These are phyloP conservation scores for Meira miltonrushii DNA, from an alignment of 1,284 basidiomycete species.

Conservation along the genomic window DNA sequence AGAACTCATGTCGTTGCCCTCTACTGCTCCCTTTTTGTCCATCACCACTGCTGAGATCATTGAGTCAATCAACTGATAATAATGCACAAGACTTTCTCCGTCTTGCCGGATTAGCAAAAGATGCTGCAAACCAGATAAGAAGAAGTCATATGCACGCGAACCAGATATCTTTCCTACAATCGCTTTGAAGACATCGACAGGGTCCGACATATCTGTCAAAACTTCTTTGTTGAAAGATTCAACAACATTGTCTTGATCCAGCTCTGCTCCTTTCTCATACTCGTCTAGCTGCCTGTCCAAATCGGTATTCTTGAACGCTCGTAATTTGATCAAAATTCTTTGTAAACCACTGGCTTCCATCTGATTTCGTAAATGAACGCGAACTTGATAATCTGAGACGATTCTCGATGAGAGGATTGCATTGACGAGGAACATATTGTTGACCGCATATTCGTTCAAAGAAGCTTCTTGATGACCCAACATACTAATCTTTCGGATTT, in stretches of 20 bases:
- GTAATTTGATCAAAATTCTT: conserved; percentile 69
- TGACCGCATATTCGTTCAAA: conserved; percentile 58
- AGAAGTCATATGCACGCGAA: conserved; percentile 75
- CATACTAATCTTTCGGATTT: conserved; percentile 61
- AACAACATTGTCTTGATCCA: conserved; percentile 72
- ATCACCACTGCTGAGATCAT: conserved; percentile 86
- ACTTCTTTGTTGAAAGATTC: conserved; percentile 73
- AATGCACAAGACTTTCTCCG: conserved; percentile 66
- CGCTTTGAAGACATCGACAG: conserved; percentile 80
- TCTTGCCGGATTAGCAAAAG: conserved; percentile 83
- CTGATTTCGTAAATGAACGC: conserved; percentile 75
- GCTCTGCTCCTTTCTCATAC: conserved; percentile 66
- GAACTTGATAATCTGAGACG: conserved; percentile 61
- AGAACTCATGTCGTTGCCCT: conserved; percentile 66
- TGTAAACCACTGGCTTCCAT: conserved; percentile 82
- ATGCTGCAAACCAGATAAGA: conserved; percentile 87
- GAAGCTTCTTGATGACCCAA: conserved; percentile 70
- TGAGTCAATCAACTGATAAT: conserved; percentile 90
- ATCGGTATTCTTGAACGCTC: conserved; percentile 61
- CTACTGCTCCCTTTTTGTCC: conserved; percentile 68
- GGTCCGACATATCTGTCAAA: conserved; percentile 70
- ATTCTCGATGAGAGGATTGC: conserved; percentile 44
- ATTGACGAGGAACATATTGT: conserved; percentile 44
- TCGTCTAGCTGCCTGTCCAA: conserved; percentile 68
- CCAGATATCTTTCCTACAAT: conserved; percentile 70